Base-by-base conservation (phyloP, 345 rosid genomes). In the Physaria fendleri region DNA sequence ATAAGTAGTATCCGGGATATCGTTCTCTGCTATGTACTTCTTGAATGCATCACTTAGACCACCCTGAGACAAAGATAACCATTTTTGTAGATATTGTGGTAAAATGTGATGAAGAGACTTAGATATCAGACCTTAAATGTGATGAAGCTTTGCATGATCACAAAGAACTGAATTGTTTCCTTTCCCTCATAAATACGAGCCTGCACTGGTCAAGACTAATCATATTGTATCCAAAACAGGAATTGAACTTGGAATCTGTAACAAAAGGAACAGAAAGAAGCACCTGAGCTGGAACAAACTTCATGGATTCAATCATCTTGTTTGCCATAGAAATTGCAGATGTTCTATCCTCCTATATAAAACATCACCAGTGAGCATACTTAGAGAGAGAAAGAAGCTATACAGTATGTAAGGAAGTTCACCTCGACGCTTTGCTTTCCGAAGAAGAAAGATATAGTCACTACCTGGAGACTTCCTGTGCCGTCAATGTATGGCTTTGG, bases 391-490 rank as follows among this genome's bases (percentile, higher is more conserved):
- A 9, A 49, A 24, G 32, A 49, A 40, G 14, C 30, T 52, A 16
- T 52, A 22, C 21, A 8, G 16, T 6, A 11, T 49, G 4, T 56
- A 39, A 34, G 17, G 17, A 43, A 69, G 24, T 38, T 71, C 40
- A 94, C 99, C 90, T 90, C 91, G n/a, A 81, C 76, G 38, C 97
- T 85, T 71, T 81, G 85, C 85, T 82, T 85, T 53, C 99, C 99
- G 39, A 90, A 74, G 96, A 59, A 43, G 21, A 43, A 34, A 56
- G 47, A 34, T 18, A 43, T 48, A 58, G 49, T 20, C 32, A 55
- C 20, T 54, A 94, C 99, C 95, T 90, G 96, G 59, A 90, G 74
- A 77, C 80, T 75, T 75, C 99, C 99, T 6, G 99, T 87, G 76
- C 88, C 82, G 62, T 94, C 99, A 77, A 94, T 90, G 64, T 72